Conservation (phyloP, 192 early-diverging fungal species). For the Coemansia sp. region DNA sequence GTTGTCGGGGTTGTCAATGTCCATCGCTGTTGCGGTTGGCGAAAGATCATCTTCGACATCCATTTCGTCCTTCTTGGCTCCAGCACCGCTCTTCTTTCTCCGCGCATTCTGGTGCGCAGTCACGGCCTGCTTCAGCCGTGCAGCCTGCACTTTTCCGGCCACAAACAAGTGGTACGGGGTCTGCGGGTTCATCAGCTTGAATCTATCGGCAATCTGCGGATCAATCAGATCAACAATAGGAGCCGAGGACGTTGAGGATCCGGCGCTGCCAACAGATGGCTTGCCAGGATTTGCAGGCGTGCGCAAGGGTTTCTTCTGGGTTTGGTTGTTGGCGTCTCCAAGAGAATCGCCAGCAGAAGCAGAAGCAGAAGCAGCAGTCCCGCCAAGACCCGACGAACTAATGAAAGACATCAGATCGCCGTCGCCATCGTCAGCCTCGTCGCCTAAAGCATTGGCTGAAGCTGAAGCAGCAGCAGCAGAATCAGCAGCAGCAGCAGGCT, state of each 20-base stretch:
- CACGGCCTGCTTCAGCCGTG: conserved; percentile 39
- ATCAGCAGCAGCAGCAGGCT: background rate
- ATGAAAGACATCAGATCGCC: background rate
- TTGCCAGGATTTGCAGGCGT: too few species aligned
- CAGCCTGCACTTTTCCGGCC: conserved; percentile 52
- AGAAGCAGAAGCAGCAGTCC: background rate
- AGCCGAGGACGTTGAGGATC: conserved; percentile 4
- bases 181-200: conserved; percentile 54
- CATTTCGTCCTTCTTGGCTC: background rate
- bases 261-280: background rate
- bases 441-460: background rate
- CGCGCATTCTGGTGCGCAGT: conserved; percentile 6
- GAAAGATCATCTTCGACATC: too few species aligned
- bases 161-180: conserved; percentile 53
- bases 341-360: background rate
- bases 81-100: background rate
- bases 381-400: background rate
- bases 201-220: conserved; percentile 32
- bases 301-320: background rate
- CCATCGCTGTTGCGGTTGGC: background rate
- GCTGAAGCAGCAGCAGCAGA: background rate
- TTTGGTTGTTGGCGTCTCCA: background rate
- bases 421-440: background rate
- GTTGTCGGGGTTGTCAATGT: background rate
- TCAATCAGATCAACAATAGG: conserved; percentile 15